Conservation (phyloP, 2,329 filamentous ascomycete species). For the Ophiostoma angusticollis region DNA sequence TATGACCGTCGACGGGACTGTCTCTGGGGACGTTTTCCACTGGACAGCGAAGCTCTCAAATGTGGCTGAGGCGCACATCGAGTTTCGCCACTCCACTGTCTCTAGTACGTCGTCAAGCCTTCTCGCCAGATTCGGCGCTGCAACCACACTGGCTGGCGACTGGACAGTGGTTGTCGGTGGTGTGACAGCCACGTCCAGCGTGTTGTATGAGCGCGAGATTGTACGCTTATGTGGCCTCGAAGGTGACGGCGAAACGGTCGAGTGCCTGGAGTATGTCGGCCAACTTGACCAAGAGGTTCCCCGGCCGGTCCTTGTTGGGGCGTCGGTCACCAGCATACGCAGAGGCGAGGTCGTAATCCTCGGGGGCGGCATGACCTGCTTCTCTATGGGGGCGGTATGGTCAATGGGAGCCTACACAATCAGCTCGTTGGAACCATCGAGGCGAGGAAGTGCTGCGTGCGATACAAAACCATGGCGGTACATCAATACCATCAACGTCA, state of each 20-base stretch:
- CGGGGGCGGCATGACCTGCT: constrained; percentile 77
- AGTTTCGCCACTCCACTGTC: background rate
- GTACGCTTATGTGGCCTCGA: constrained; percentile 24
- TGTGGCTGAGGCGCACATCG: constrained; percentile 15
- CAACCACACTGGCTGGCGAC: constrained; percentile 2
- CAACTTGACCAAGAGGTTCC: constrained; percentile 7
- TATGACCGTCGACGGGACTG: constrained; percentile 48
- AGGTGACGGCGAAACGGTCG: constrained; percentile 18
- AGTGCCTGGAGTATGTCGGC: constrained; percentile 4
- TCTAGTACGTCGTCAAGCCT: background rate
- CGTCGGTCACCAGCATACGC: constrained; percentile 38
- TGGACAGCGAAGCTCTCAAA: constrained; percentile 44
- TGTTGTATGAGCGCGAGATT: constrained; percentile 40
- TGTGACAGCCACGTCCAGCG: constrained; percentile 27
- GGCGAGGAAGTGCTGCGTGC: background rate
- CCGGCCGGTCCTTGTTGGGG: constrained; percentile 60
- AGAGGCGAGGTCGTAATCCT: constrained; percentile 45
- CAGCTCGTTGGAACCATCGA: background rate
- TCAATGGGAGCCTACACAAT: constrained; percentile 47
- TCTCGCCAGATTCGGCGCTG: constrained; percentile 11
- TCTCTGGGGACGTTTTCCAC: constrained; percentile 49
- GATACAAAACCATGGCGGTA: constrained; percentile 2
- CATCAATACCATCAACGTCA: constrained; percentile 6
- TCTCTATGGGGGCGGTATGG: constrained; percentile 83
- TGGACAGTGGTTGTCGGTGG: constrained; percentile 28